A percentile compares a stretch with the other conserved stretches of the same genome.
Conservation (phyloP, 2,329 filamentous ascomycete species). For the Pseudogymnoascus sp. region DNA sequence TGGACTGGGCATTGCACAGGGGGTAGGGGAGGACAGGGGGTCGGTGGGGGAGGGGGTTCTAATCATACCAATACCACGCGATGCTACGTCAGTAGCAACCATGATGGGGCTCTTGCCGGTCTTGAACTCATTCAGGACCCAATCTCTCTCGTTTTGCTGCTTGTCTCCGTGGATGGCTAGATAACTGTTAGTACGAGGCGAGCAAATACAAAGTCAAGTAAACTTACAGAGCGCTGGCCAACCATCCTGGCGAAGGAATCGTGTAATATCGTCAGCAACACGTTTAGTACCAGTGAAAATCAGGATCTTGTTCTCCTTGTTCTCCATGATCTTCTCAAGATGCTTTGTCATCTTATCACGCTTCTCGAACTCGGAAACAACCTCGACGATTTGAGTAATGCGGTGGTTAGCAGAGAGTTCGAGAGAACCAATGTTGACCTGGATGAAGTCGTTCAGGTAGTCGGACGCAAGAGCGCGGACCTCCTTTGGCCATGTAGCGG, state of each 20-base stretch:
- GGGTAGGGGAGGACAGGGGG: conserved; percentile 21
- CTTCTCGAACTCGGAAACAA: conserved; percentile 94
- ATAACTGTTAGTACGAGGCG: conserved; percentile 37
- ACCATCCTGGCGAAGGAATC: conserved; percentile 93
- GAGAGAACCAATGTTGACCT: conserved; percentile 97
- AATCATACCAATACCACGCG: conserved; percentile 99
- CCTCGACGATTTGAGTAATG: conserved; percentile 96
- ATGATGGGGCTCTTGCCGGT: conserved; percentile 98
- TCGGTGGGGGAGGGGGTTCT: conserved; percentile 42
- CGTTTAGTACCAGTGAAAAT: conserved; percentile 93
- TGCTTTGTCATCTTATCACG: conserved; percentile 96
- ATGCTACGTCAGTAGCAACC: conserved; percentile 99
- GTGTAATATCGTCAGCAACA: conserved; percentile 94
- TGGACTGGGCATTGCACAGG: conserved; percentile 47
- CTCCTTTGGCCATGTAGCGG: conserved; percentile 98
- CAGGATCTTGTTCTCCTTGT: conserved; percentile 88
- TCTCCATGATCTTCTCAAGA: conserved; percentile 94
- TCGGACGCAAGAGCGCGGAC: conserved; percentile 85
- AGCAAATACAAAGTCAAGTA: conserved; percentile 35
- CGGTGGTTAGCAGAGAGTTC: conserved; percentile 95
- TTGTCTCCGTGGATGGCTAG: conserved; percentile 96
- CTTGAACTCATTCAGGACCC: conserved; percentile 99
- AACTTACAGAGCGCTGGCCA: conserved; percentile 91
- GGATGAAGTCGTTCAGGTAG: conserved; percentile 92
- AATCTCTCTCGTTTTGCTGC: conserved; percentile 98